Conservation (phyloP, 495 filamentous ascomycete species). For the Penicillium lagena region DNA sequence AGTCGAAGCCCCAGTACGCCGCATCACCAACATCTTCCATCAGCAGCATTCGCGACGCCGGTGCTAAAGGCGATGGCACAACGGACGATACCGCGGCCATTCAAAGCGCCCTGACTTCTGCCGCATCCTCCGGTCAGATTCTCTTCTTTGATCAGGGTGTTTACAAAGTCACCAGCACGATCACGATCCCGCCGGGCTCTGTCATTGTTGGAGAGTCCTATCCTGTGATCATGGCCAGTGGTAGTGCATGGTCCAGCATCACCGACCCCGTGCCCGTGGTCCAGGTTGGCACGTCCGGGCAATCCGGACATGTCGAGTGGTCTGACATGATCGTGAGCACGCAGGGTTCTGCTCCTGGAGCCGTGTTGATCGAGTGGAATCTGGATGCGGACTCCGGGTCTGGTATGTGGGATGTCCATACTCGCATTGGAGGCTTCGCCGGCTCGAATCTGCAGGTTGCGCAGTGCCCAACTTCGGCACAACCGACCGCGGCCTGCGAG, state of each 20-base stretch:
- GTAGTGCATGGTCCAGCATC: conserved; percentile 54
- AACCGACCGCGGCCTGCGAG: conserved; percentile 44
- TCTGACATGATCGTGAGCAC: conserved; percentile 56
- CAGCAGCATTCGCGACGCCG: conserved; percentile 48
- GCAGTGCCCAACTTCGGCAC: conserved; percentile 40
- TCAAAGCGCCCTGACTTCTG: conserved; percentile 35
- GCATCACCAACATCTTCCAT: conserved; percentile 44
- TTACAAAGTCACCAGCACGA: conserved; percentile 41
- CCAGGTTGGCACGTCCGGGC: conserved; percentile 50
- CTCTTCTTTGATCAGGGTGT: conserved; percentile 43
- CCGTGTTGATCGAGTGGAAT: conserved; percentile 72
- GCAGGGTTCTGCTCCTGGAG: conserved; percentile 55
- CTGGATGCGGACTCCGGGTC: conserved; percentile 41
- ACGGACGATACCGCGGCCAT: conserved; percentile 60
- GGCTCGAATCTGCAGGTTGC: conserved; percentile 44
- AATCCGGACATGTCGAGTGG: conserved; percentile 50
- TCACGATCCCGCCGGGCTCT: conserved; percentile 38
- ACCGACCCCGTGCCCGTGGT: conserved; percentile 59
- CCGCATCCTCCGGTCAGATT: conserved; percentile 35
- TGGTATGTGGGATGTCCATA: conserved; percentile 55
- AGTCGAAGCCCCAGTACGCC: conserved; percentile 51
- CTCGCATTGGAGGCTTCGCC: conserved; percentile 48
- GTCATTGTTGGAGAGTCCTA: conserved; percentile 47
- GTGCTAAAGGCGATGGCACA: conserved; percentile 62
- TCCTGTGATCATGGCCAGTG: conserved; percentile 58